Evolutionary conservation across 2,329 filamentous ascomycete species (phyloP), one percentile per base, ranked within the genome.

Genomic region (Claviceps arundinis): DNA sequence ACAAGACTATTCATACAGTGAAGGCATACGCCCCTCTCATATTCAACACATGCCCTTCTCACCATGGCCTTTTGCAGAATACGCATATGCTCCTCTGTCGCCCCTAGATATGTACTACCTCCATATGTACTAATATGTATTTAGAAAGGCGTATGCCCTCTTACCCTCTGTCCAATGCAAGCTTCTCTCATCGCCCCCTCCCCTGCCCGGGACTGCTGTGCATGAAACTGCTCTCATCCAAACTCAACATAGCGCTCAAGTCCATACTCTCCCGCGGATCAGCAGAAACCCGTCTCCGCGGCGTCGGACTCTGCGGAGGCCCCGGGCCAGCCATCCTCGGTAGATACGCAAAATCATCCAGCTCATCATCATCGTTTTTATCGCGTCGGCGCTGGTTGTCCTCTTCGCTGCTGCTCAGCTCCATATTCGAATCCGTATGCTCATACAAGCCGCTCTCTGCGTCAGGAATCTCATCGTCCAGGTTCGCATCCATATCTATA

Each of bases 381-480:
- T 56, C 57, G 1, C 56, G 16, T 56, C 56, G 30, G 59, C 60
- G 14, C 56, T 52, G 51, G 9, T 48, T 50, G 0, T 50, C 52
- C 5, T 70, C 67, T 48, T 70, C 70, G 55, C 73, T 76, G 61
- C 73, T 78, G 54, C 68, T 75, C 50, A 81, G 58, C 50, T 82
- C 81, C 8, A 74, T 83, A 57, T 88, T 85, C 2, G 84, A 85
- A 66, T 89, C 85, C 8, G 85, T 89, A 63, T 89, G 85, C 70
- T 89, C 85, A 69, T 88, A 89, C 58, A 79, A 78, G 26, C 74
- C 78, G 60, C 70, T 72, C 60, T 80, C 77, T 9, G 75, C 81
- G 54, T 85, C 82, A 19, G 84, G 83, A 38, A 88, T 78, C 54
- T 85, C 82, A 48, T 81, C 82, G 63, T 89, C 85, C 42, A 88